Evolutionary conservation across 139 green algal species (phyloP), one percentile per base, ranked within the genome.

Genomic region (Tetraselmis chui): DNA sequence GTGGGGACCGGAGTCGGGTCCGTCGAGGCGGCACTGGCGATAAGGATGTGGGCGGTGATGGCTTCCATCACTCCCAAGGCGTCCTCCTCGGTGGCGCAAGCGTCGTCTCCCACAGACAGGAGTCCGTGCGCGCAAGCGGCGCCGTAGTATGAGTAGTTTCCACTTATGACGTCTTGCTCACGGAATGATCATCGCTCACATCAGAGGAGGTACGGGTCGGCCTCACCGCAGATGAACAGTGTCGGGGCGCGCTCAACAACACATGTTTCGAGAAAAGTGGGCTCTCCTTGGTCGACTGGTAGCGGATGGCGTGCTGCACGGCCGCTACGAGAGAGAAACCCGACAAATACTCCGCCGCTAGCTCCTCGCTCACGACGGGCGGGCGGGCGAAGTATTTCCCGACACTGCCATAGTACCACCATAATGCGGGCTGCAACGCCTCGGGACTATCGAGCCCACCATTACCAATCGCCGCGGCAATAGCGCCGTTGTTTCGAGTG

Each of bases 331-430:
- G 25, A 22, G n/a, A 22, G 2, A 23, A 31, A 25, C 26, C 74
- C 23, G 74, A 25, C 74, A 28, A 23, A 29, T 77, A 28, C 26
- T 28, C 18, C 25, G 2, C 74, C 74, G 28, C 25, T 5, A 5
- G 23, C 23, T 22, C 74, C 23, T 11, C 5, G 5, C n/a, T 25
- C 26, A 77, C 25, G 23, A 77, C 74, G 26, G 74, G 5, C 2
- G 74, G 74, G 23, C 2, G 2, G 5, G 74, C 74, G 18, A 77
- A 5, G 5, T 77, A 23, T 2, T 2, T 11, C 23, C 26, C 26
- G 2, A 77, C n/a, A 25, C n/a, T 77, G 74, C 26, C 74, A 25
- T 77, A 31, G 74, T 77, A 77, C 74, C 74, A 77, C 74, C 74
- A 77, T 2, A 77, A 25, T 5, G 2, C 5, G 23, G n/a, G n/a